These are phyloP conservation scores for Ricinus communis DNA, from an alignment of 345 rosid genomes.

Conservation along the genomic window DNA sequence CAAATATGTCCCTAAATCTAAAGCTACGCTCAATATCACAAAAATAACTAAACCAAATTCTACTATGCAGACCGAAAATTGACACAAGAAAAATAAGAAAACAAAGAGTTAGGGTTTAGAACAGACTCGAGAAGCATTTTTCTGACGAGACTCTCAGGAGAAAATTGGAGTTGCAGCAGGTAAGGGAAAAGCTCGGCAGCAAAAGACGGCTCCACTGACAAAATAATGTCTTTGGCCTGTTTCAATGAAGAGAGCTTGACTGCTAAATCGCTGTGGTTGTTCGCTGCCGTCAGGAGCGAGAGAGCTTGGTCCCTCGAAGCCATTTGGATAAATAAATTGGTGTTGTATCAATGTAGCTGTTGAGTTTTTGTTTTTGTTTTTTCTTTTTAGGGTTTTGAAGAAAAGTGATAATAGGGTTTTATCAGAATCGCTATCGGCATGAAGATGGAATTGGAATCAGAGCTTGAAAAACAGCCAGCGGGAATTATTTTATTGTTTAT, in stretches of 20 bases:
- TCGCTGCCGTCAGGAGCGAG: constrained; percentile 77
- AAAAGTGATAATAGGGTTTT: neutral
- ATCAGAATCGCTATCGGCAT: neutral
- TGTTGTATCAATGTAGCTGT: no score
- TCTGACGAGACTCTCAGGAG: constrained; percentile 73
- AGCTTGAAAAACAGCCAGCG: neutral
- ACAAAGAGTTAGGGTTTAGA: constrained; percentile 33
- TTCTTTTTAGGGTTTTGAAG: constrained; percentile 26
- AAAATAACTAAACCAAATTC: constrained; percentile 3
- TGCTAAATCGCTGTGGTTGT: constrained; percentile 75
- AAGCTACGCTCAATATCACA: neutral
- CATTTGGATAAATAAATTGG: no score
- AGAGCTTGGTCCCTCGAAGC: constrained; percentile 67
- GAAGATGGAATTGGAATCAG: neutral
- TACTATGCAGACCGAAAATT: neutral
- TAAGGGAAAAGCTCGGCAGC: constrained; percentile 79
- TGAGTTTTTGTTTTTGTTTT: no score
- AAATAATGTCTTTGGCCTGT: constrained; percentile 72
- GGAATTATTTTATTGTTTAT: neutral
- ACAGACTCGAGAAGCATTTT: constrained; percentile 72
- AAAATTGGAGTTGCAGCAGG: constrained; percentile 71
- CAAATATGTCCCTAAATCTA: neutral
- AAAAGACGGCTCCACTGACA: constrained; percentile 58
- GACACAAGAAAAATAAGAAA: constrained; percentile 2
- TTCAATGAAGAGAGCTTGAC: constrained; percentile 85